These are phyloP conservation scores for Penicillium cataractarum DNA, from an alignment of 495 filamentous ascomycete genomes.

Conservation along the genomic window DNA sequence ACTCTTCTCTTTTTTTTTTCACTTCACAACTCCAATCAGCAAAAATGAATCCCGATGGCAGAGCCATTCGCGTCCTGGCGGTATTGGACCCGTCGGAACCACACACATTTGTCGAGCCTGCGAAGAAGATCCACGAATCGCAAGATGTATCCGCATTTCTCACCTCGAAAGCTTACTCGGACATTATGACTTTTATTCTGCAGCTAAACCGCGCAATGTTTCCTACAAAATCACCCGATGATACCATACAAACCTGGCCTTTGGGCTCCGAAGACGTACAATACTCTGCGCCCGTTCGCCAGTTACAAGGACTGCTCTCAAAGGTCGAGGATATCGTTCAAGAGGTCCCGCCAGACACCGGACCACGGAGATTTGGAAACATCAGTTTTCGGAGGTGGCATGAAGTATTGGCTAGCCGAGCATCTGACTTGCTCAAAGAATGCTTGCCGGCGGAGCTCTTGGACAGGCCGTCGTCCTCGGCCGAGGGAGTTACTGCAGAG, in stretches of 20 bases:
- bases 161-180: constrained; percentile 75
- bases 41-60: constrained; percentile 32
- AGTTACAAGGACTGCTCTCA: constrained; percentile 64
- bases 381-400: constrained; percentile 85
- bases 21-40: neutral
- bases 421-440: constrained; percentile 60
- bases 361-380: constrained; percentile 90
- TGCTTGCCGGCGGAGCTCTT: constrained; percentile 60
- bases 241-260: constrained; percentile 56
- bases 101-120: constrained; percentile 40
- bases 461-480: constrained; percentile 33
- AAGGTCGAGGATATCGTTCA: constrained; percentile 68
- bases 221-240: constrained; percentile 55
- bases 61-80: constrained; percentile 34
- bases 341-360: constrained; percentile 79
- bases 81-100: constrained; percentile 31
- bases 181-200: constrained; percentile 83
- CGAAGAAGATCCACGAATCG: constrained; percentile 80
- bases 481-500: constrained; percentile 45
- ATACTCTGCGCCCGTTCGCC: constrained; percentile 63
- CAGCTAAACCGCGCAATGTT: constrained; percentile 90
- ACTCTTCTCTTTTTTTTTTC: neutral
- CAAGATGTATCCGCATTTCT: constrained; percentile 78
- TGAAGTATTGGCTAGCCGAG: constrained; percentile 62
- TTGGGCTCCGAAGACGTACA: constrained; percentile 49